These are phyloP conservation scores for Colletotrichum shisoi DNA, from an alignment of 2,329 filamentous ascomycete genomes.

Conservation along the genomic window DNA sequence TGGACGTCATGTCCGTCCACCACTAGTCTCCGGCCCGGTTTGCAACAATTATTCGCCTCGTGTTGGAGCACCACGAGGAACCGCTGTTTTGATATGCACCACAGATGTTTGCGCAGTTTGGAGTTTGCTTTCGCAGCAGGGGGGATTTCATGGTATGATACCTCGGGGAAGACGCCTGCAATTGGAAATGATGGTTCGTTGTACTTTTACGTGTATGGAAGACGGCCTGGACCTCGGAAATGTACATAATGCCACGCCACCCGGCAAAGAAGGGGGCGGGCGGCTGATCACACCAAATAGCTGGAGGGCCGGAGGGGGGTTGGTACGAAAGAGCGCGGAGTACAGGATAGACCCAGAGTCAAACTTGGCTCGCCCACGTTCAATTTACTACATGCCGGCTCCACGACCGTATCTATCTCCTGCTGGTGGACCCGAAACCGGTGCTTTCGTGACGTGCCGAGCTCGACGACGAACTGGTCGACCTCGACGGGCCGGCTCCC, in stretches of 20 bases:
- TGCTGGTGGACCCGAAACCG: slow-evolving; percentile 74
- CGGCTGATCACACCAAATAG: slow-evolving; percentile 16
- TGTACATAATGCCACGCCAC: slow-evolving; percentile 35
- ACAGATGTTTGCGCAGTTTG: slow-evolving; percentile 27
- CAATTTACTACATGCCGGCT: slow-evolving; percentile 29
- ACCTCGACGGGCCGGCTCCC: slow-evolving; percentile 48
- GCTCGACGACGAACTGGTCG: slow-evolving; percentile 51
- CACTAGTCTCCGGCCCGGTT: slow-evolving; percentile 44
- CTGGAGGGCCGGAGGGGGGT: slow-evolving; percentile 8
- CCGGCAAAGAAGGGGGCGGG: neutral
- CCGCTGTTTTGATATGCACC: slow-evolving; percentile 23
- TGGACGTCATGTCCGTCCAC: slow-evolving; percentile 83
- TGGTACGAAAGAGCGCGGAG: slow-evolving; percentile 19
- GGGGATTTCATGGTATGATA: slow-evolving; percentile 39
- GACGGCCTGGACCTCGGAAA: slow-evolving; percentile 30
- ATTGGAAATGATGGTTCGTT: slow-evolving; percentile 39
- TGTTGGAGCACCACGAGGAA: neutral
- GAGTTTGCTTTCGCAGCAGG: slow-evolving; percentile 35
- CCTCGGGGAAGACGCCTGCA: slow-evolving; percentile 33
- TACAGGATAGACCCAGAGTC: slow-evolving; percentile 39
- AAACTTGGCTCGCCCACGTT: slow-evolving; percentile 24
- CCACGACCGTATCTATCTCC: slow-evolving; percentile 53
- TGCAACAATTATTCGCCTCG: slow-evolving; percentile 2
- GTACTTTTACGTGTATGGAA: slow-evolving; percentile 41
- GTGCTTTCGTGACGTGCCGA: slow-evolving; percentile 71